These are phyloP conservation scores for Suillus ampliporus DNA, from an alignment of 768 basidiomycete species.

Conservation along the genomic window DNA sequence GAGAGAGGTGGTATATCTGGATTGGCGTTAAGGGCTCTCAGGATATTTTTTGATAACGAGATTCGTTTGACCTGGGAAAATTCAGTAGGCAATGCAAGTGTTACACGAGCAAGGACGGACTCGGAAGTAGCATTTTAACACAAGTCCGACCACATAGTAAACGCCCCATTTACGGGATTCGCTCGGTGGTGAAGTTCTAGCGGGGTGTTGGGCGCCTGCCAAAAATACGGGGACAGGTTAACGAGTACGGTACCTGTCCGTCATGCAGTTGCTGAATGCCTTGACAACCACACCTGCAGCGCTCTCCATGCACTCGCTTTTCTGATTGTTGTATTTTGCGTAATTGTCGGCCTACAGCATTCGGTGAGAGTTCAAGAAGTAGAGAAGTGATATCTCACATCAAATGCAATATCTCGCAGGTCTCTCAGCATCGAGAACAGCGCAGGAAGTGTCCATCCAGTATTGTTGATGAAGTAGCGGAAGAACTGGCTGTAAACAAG, in stretches of 20 bases:
- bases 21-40: constrained; percentile 86
- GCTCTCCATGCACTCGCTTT: constrained; percentile 79
- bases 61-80: constrained; percentile 80
- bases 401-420: constrained; percentile 83
- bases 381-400: constrained; percentile 52
- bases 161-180: constrained; percentile 89
- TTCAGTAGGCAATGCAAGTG: constrained; percentile 9
- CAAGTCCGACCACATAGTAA: constrained; percentile 89
- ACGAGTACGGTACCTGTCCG: constrained; percentile 61
- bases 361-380: not conserved
- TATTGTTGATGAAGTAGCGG: constrained; percentile 78
- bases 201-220: constrained; percentile 7
- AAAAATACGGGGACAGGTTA: not conserved
- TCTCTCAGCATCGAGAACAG: constrained; percentile 84
- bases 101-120: constrained; percentile 49
- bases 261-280: constrained; percentile 89
- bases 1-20: constrained; percentile 81
- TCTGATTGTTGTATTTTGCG: constrained; percentile 59
- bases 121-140: constrained; percentile 94
- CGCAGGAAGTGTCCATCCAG: constrained; percentile 86
- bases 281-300: constrained; percentile 87
- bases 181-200: constrained; percentile 67
- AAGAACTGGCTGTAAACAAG: constrained; percentile 63
- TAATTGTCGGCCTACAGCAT: constrained; percentile 62
- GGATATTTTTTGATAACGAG: constrained; percentile 88